Evolutionary conservation across 495 filamentous ascomycete species (phyloP).

Genomic region (Sordaria brevicollis): DNA sequence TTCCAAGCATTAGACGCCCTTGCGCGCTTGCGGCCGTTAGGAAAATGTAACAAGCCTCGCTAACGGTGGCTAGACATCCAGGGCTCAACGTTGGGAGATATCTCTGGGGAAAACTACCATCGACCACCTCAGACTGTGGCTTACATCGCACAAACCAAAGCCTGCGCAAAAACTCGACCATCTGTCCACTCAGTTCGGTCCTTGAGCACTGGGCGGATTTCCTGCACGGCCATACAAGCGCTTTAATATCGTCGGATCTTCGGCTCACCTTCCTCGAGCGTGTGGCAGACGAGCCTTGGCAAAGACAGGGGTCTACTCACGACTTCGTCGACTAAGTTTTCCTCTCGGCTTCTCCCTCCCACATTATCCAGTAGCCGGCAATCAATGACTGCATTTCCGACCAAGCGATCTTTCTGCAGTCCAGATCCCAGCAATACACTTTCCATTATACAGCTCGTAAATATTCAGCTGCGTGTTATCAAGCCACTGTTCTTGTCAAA

Average conservation of each 20-base stretch:
- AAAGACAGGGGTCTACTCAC: neutral
- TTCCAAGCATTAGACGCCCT: neutral
- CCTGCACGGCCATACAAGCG: constrained; percentile 1
- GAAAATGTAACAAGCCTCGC: neutral
- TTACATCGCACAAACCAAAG: neutral
- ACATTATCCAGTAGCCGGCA: neutral
- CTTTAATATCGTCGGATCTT: constrained; percentile 16
- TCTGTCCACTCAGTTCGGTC: neutral
- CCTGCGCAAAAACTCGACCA: neutral
- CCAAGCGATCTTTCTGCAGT: neutral
- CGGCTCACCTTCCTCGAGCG: constrained; percentile 11
- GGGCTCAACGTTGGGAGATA: neutral
- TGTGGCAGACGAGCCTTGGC: constrained; percentile 11
- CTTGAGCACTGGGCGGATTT: neutral
- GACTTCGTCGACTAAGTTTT: neutral
- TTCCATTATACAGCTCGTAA: neutral
- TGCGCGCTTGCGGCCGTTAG: neutral
- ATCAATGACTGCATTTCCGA: neutral
- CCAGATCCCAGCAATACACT: neutral
- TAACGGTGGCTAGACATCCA: neutral
- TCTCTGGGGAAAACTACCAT: neutral
- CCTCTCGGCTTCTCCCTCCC: neutral
- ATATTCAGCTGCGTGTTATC: neutral
- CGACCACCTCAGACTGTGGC: neutral
- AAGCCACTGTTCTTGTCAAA: neutral